Evolutionary conservation across 768 basidiomycete genomes (phyloP), one percentile per base, ranked within the genome.

Genomic region (Mycena epipterygia): DNA sequence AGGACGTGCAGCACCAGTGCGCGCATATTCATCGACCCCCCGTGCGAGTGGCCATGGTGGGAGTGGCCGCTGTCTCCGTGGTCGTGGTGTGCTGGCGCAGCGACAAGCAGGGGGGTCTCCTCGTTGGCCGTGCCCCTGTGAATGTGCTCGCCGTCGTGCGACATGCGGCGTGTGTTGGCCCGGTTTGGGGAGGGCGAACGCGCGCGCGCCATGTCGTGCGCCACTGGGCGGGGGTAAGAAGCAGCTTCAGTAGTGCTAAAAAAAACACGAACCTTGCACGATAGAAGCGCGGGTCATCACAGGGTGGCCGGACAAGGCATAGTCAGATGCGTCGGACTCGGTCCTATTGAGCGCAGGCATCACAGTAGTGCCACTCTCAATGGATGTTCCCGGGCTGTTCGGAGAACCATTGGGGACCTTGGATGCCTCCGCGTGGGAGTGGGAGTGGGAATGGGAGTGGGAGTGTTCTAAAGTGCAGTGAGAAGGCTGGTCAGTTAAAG

Each of bases 1-100:
- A 99, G 80, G 42, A 99, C 98, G 80, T 99, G 98, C 32, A 99
- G 82, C 35, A 99, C 85, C 1, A 99, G 86, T 33, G 96, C 98
- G n/a, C 86, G 93, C 97, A 99, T 98, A 81, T 99, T 99, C 98
- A 99, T 99, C 0, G 92, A 95, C 0, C 91, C 91, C 12, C 82
- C 81, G 75, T 91, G 89, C 25, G 82, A 71, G 75, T 65, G 59
- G 23, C 78, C 74, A 66, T 84, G 81, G 17, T 70, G 73, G n/a
- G 65, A 64, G 60, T 82, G 77, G 16, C 29, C 64, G 25, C 74
- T 73, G 60, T 75, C 73, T 13, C 46, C 44, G 60, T 75, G 72
- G 33, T 53, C 71, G 49, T 74, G 72, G 13, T 49, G 48, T 41
- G 48, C 27, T 9, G 62, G 39, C 19, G 19, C 9, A 8, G 48